A percentile compares a stretch with the other conserved stretches of the same genome.
Evolutionary conservation across 2,329 filamentous ascomycete genomes (phyloP).

Genomic region (Aphanoascus verrucosus): DNA sequence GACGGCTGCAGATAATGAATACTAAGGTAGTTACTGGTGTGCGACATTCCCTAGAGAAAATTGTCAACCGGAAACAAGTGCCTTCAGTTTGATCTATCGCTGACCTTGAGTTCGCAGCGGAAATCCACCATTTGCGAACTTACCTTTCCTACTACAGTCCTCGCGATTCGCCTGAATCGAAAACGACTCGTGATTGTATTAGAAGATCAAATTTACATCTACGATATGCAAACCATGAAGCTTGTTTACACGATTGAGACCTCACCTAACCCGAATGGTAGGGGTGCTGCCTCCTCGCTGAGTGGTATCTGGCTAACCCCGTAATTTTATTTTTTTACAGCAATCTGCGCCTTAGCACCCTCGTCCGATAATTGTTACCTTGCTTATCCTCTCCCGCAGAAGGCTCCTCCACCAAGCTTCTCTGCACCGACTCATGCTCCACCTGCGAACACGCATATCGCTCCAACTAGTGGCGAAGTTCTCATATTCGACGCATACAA

Average conservation of each 20-base stretch:
- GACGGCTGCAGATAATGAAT: constrained; percentile 90
- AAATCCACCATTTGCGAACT: constrained; percentile 92
- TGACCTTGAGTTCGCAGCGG: constrained; percentile 37
- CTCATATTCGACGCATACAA: constrained; percentile 84
- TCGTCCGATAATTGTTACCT: constrained; percentile 95
- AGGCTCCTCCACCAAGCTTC: constrained; percentile 43
- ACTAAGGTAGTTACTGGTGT: constrained; percentile 57
- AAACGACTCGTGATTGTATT: constrained; percentile 88
- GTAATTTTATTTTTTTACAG: constrained; percentile 30
- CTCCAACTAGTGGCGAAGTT: constrained; percentile 81
- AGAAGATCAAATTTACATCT: constrained; percentile 94
- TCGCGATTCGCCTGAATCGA: constrained; percentile 85
- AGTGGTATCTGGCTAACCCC: background rate
- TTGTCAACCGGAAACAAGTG: background rate
- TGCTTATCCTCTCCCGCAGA: constrained; percentile 76
- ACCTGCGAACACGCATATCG: constrained; percentile 57
- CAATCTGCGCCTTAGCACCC: constrained; percentile 84
- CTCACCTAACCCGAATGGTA: constrained; percentile 76
- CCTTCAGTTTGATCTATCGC: constrained; percentile 13
- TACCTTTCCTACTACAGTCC: constrained; percentile 91
- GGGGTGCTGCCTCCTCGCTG: constrained; percentile 1
- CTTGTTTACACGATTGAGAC: constrained; percentile 86
- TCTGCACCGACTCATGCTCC: constrained; percentile 69
- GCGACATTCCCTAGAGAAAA: background rate
- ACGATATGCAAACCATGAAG: constrained; percentile 98